phyloP scores from a whole-genome alignment of 2,329 filamentous ascomycete species.

The Fonsecaea pedrosoi region DNA sequence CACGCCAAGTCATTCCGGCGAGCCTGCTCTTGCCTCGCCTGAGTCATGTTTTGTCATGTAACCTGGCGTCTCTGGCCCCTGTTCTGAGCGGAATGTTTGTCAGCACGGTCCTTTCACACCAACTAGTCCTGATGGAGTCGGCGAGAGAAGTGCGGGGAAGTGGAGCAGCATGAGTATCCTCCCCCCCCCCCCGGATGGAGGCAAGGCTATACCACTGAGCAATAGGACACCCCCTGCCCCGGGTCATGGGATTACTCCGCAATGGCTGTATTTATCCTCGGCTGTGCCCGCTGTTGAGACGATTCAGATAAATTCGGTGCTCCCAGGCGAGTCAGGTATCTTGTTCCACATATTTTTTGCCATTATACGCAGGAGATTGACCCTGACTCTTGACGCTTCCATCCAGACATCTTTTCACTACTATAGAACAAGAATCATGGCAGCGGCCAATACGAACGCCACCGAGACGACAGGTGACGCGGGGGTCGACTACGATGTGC shows the following conservation, averaged over 20 bases:
- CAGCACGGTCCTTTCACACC: background rate
- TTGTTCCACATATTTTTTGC: background rate
- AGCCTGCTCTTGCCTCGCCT: background rate
- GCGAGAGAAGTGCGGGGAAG: background rate
- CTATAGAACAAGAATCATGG: background rate
- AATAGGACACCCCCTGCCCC: background rate
- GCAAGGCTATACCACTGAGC: background rate
- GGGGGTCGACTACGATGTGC: conserved; percentile 38
- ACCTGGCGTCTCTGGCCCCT: background rate
- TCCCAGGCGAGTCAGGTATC: background rate
- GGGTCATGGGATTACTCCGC: conserved; percentile 2
- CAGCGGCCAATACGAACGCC: background rate
- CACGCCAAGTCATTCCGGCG: background rate
- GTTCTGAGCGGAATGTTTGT: background rate
- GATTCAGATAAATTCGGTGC: background rate
- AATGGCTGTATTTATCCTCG: background rate
- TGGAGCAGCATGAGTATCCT: background rate
- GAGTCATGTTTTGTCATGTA: background rate
- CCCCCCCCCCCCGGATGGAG: no score
- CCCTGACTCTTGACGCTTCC: background rate
- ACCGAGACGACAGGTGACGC: background rate
- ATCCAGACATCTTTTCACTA: background rate
- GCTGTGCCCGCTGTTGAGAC: background rate
- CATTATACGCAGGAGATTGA: background rate
- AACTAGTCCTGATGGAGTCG: background rate